phyloP scores from a whole-genome alignment of 2,329 filamentous ascomycete genomes.

The Cryphonectria parasitica region DNA sequence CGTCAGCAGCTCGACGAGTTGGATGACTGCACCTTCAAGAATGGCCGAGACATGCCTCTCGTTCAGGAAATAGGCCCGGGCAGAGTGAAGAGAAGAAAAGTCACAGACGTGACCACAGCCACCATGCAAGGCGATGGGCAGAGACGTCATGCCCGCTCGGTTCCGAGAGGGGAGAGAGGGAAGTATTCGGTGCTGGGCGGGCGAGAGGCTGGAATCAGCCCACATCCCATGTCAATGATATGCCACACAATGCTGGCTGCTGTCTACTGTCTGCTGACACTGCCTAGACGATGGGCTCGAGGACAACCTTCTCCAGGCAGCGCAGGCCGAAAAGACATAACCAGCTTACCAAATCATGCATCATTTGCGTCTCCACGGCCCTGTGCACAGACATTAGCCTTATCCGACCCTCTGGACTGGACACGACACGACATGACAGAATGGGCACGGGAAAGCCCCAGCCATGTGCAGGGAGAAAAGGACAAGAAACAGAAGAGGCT shows the following conservation, averaged over 20 bases:
- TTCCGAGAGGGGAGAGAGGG: neutral
- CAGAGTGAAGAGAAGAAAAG: neutral
- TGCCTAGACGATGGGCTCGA: neutral
- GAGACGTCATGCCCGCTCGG: neutral
- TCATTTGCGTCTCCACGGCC: neutral
- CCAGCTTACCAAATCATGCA: neutral
- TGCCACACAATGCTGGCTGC: neutral
- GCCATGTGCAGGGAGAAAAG: neutral
- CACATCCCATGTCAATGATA: neutral
- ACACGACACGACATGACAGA: neutral
- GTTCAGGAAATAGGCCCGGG: neutral
- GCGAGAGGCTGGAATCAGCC: neutral
- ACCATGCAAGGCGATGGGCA: neutral
- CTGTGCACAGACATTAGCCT: neutral
- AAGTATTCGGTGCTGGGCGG: neutral
- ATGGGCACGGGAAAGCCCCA: neutral
- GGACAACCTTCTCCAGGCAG: neutral
- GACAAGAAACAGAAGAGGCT: neutral
- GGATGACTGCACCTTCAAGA: neutral
- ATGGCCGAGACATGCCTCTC: neutral
- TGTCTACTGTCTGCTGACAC: neutral
- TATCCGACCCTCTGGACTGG: neutral
- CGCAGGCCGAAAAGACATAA: neutral
- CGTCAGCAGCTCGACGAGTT: neutral
- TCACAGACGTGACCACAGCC: neutral